Conservation (phyloP, 2,329 filamentous ascomycete species). For the Shiraia bambusicola region DNA sequence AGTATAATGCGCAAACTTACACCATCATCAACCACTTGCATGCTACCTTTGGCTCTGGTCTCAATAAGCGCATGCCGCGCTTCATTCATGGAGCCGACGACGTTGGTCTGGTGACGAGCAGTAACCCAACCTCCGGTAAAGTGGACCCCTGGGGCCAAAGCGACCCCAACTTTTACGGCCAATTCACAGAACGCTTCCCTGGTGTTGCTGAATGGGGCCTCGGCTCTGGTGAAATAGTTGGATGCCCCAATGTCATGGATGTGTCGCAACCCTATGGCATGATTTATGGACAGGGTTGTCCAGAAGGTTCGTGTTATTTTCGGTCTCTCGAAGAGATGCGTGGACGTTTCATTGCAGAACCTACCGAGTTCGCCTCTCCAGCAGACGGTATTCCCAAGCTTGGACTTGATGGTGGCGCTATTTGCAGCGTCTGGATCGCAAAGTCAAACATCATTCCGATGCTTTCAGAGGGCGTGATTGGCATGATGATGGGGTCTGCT, state of each 20-base stretch:
- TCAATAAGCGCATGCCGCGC: conserved; percentile 69
- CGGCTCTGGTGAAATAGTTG: conserved; percentile 73
- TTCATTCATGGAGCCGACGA: conserved; percentile 84
- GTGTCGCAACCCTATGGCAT: conserved; percentile 83
- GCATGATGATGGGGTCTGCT: conserved; percentile 81
- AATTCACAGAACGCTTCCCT: conserved; percentile 76
- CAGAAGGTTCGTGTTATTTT: conserved; percentile 78
- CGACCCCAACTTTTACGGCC: conserved; percentile 72
- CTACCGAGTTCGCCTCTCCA: conserved; percentile 61
- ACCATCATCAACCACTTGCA: conserved; percentile 79
- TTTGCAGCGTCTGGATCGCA: conserved; percentile 85
- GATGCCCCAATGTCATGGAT: conserved; percentile 84
- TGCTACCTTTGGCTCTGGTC: conserved; percentile 68
- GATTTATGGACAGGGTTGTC: conserved; percentile 81
- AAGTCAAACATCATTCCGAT: conserved; percentile 73
- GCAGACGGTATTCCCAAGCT: conserved; percentile 76
- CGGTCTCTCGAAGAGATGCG: conserved; percentile 72
- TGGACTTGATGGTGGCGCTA: conserved; percentile 66
- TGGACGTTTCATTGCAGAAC: conserved; percentile 70
- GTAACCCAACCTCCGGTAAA: conserved; percentile 75
- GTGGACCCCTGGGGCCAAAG: conserved; percentile 79
- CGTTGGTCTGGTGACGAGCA: conserved; percentile 73
- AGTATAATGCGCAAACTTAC: conserved; percentile 81
- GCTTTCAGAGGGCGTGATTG: conserved; percentile 74
- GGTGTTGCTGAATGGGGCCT: conserved; percentile 75